A percentile compares a stretch with the other conserved stretches of the same genome.
Conservation (phyloP, 306 rosid genomes). For the Urtica urens region DNA sequence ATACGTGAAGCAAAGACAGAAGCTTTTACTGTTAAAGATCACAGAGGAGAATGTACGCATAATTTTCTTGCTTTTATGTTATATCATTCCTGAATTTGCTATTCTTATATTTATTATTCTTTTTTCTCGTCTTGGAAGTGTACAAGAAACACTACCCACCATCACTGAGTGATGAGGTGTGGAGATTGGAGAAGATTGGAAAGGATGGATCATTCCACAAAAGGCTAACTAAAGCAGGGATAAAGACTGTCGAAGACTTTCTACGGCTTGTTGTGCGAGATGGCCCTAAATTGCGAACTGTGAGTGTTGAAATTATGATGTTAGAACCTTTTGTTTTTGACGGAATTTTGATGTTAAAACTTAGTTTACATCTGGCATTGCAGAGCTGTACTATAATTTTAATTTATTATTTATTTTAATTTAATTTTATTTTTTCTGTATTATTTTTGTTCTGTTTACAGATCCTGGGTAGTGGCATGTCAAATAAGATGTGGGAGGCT, state of each 20-base stretch:
- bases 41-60: constrained; percentile 88
- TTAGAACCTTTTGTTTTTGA: constrained; percentile 3
- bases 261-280: constrained; percentile 85
- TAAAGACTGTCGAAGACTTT: constrained; percentile 62
- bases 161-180: constrained; percentile 69
- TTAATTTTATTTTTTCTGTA: no score
- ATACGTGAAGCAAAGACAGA: constrained; percentile 96
- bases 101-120: constrained; percentile 5
- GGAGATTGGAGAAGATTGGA: constrained; percentile 98
- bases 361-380: constrained; percentile 11
- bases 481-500: constrained; percentile 99
- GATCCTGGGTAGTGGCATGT: constrained; percentile 99
- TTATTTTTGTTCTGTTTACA: constrained; percentile 26
- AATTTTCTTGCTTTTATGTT: no score
- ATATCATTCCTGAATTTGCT: constrained; percentile 9
- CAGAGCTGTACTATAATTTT: constrained; percentile 15
- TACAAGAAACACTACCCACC: constrained; percentile 99
- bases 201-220: constrained; percentile 99
- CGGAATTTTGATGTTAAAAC: no score
- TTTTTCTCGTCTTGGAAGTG: constrained; percentile 41
- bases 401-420: no score
- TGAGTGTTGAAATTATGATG: constrained; percentile 32
- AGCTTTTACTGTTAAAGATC: constrained; percentile 98
- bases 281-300: constrained; percentile 59
- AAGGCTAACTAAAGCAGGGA: constrained; percentile 45